Evolutionary conservation across 1,284 basidiomycete species (phyloP), one percentile per base, ranked within the genome.

Genomic region (Erythrobasidium hasegawianum): DNA sequence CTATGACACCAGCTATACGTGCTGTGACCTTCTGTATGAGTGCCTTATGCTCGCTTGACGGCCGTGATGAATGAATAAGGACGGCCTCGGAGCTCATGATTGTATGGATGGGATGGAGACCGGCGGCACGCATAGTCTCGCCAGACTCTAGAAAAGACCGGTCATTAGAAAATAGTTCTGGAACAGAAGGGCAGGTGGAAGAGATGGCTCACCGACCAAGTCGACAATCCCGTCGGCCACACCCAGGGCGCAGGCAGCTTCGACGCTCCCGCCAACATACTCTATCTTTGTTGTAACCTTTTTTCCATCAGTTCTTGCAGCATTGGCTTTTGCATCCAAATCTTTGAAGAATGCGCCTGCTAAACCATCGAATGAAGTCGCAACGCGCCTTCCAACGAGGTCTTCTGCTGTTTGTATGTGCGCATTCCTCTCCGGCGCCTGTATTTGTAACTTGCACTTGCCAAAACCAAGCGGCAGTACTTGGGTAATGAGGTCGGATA

Each of bases 51-150:
- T 77, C 76, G 10, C 87, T 81, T 55, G 87, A 81, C 1, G 86
- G 80, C 67, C 71, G 71, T 18, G 75, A 72, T 0, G 93, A 90
- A 68, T 86, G 87, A 81, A 99, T 97, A 52, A 99, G 85, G 59
- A 97, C 90, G 2, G 95, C 95, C 80, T 99, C 89, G 0, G 92
- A 90, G 52, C 85, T 78, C 64, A 97, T 84, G 14, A 98, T 79
- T 1, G 91, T 95, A 49, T 87, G 88, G 75, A 98, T 96, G 33
- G 93, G 86, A 78, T 90, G 89, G 60, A 99, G 82, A 54, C 95
- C 95, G 1, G 94, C 95, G 24, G 95, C 96, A 47, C 95, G 90
- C 96, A 99, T 99, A 1, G 95, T 99, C 75, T 98, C 96, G 29
- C 95, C 95, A n/a, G 91, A 96, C 79, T 98, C 95, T 91, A 14